These are phyloP conservation scores for Desmodesmus armatus DNA, from an alignment of 139 green algal species.

Conservation along the genomic window DNA sequence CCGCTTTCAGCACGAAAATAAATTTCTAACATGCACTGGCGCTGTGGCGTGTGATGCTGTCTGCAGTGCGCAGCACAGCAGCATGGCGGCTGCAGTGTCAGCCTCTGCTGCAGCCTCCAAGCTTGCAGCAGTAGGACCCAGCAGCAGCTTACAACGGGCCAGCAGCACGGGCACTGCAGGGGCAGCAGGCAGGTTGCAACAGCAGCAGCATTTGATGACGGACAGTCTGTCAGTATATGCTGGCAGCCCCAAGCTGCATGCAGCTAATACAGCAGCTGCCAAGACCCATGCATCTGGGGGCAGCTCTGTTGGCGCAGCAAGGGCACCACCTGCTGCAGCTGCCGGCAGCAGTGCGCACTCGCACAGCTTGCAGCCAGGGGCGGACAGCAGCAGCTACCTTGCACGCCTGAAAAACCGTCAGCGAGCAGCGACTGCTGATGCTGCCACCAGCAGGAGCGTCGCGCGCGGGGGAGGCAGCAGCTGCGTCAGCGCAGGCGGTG, in stretches of 20 bases:
- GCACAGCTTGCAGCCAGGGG: not conserved
- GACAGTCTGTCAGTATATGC: not conserved
- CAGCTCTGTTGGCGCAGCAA: not conserved
- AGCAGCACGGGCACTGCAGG: too few relatives aligned
- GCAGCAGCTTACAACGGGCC: too few relatives aligned
- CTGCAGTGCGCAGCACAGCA: too few relatives aligned
- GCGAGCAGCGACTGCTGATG: not conserved
- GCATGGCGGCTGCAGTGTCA: too few relatives aligned
- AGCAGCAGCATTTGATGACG: not conserved
- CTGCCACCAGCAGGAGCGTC: not conserved
- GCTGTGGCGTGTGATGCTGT: too few relatives aligned
- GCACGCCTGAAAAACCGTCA: not conserved
- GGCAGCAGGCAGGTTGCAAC: too few relatives aligned
- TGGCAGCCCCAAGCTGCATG: not conserved
- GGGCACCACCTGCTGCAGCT: not conserved
- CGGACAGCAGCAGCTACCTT: conserved; percentile 3
- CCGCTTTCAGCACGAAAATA: too few relatives aligned
- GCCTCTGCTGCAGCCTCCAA: too few relatives aligned
- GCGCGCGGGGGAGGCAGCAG: not conserved
- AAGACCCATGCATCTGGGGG: too few relatives aligned
- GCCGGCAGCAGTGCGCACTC: not conserved
- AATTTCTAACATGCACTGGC: too few relatives aligned
- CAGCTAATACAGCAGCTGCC: not conserved
- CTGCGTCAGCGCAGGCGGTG: not conserved
- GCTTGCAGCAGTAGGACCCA: too few relatives aligned